Percentiles rank a stretch among this genome's conserved stretches.
These are phyloP conservation scores for Colletotrichum noveboracense DNA, from an alignment of 2,329 filamentous ascomycete genomes.

Conservation along the genomic window DNA sequence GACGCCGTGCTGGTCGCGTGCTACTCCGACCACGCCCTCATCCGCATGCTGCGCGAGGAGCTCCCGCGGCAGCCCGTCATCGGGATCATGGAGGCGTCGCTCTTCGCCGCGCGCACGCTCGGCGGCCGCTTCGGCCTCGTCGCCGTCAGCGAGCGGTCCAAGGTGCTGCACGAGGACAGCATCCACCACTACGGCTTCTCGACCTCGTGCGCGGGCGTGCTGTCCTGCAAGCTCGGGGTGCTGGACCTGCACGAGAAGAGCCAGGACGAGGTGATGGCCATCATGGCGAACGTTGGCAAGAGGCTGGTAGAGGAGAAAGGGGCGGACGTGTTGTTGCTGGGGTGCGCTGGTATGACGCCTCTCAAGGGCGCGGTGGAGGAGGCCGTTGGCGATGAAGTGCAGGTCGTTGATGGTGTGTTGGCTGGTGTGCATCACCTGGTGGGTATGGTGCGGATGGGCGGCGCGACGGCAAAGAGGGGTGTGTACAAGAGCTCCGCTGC, in stretches of 20 bases:
- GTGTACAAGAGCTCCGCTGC: slow-evolving; percentile 8
- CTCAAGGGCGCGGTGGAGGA: slow-evolving; percentile 11
- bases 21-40: slow-evolving; percentile 13
- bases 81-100: slow-evolving; percentile 82
- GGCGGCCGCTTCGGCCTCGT: slow-evolving; percentile 9
- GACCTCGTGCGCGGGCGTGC: not conserved
- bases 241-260: slow-evolving; percentile 18
- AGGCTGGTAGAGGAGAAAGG: slow-evolving; percentile 1
- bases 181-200: slow-evolving; percentile 12
- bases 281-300: slow-evolving; percentile 10
- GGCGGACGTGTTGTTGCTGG: slow-evolving; percentile 6
- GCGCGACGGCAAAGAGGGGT: not conserved
- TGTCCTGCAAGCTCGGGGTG: slow-evolving; percentile 5
- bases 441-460: slow-evolving; percentile 10
- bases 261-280: slow-evolving; percentile 7
- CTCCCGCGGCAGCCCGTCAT: slow-evolving; percentile 55
- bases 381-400: slow-evolving; percentile 4
- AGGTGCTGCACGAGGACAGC: slow-evolving; percentile 18
- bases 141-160: slow-evolving; percentile 7
- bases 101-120: slow-evolving; percentile 2
- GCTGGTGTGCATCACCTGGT: slow-evolving; percentile 11
- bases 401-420: slow-evolving; percentile 8
- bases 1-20: slow-evolving; percentile 12
- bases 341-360: slow-evolving; percentile 11
- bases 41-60: slow-evolving; percentile 13